These are phyloP conservation scores for Cytospora leucostoma DNA, from an alignment of 2,329 filamentous ascomycete genomes.

Conservation along the genomic window DNA sequence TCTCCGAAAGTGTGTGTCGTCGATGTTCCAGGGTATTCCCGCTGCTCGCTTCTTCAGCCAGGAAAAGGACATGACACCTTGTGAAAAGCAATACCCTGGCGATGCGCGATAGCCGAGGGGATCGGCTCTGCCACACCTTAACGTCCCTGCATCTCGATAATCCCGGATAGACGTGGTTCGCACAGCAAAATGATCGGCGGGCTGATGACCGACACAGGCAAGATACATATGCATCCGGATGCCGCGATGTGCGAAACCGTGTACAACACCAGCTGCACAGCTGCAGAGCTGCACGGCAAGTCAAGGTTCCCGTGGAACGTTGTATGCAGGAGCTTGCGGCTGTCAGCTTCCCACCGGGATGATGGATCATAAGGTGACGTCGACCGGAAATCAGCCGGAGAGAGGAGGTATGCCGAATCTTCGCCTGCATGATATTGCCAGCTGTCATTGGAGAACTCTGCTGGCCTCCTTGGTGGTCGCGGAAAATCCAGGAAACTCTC, in stretches of 20 bases:
- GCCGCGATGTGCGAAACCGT: background rate
- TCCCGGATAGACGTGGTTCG: background rate
- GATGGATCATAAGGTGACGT: background rate
- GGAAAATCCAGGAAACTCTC: background rate
- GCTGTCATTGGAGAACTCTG: background rate
- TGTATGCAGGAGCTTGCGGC: background rate
- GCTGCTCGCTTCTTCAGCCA: background rate
- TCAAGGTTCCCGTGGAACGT: background rate
- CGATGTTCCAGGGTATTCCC: background rate
- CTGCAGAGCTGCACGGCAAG: background rate
- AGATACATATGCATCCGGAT: background rate
- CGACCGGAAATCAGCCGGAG: background rate
- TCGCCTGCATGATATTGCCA: background rate
- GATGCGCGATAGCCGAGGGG: conserved; percentile 22
- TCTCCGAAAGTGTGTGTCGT: no score
- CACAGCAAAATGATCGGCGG: background rate
- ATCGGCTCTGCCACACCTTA: background rate
- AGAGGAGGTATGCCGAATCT: background rate
- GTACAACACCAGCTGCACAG: background rate
- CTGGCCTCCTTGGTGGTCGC: background rate
- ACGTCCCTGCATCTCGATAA: background rate
- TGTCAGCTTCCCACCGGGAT: background rate
- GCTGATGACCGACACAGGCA: background rate
- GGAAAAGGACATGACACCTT: background rate
- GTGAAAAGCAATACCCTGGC: background rate